A percentile compares a stretch with the other conserved stretches of the same genome.
These are phyloP conservation scores for Alternaria gansuensis DNA, from an alignment of 2,329 filamentous ascomycete genomes.

Conservation along the genomic window DNA sequence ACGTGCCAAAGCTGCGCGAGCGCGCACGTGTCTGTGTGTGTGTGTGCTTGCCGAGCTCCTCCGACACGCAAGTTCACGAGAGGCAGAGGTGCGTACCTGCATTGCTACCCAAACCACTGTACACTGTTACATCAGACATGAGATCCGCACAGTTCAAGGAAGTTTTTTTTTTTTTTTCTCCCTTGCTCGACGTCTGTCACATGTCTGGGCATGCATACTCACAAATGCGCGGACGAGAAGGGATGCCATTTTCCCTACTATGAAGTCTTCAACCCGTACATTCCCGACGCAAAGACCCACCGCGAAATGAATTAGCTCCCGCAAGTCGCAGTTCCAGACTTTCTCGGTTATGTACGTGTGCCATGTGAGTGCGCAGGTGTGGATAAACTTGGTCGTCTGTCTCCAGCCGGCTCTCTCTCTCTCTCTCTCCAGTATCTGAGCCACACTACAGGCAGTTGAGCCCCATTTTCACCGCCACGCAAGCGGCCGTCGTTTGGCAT, in stretches of 20 bases:
- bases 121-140: conserved; percentile 1
- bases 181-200: conserved; percentile 11
- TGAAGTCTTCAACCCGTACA: conserved; percentile 9
- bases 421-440: conserved; percentile 7
- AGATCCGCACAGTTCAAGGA: neutral
- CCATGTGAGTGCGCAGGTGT: conserved; percentile 12
- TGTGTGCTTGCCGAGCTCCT: conserved; percentile 15
- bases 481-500: neutral
- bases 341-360: conserved; percentile 6
- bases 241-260: neutral
- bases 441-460: neutral
- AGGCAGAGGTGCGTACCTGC: conserved; percentile 16
- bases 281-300: conserved; percentile 12
- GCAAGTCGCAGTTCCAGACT: conserved; percentile 14
- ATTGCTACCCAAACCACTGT: conserved; percentile 16
- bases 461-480: conserved; percentile 5
- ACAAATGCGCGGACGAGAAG: conserved; percentile 18
- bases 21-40: neutral
- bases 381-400: neutral
- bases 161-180: conserved; percentile 2
- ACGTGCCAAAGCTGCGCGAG: conserved; percentile 12
- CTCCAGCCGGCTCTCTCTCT: neutral
- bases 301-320: conserved; percentile 2
- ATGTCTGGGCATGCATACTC: conserved; percentile 3
- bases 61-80: conserved; percentile 14